phyloP scores from a whole-genome alignment of 2,329 filamentous ascomycete genomes.

The Aureobasidium namibiae region DNA sequence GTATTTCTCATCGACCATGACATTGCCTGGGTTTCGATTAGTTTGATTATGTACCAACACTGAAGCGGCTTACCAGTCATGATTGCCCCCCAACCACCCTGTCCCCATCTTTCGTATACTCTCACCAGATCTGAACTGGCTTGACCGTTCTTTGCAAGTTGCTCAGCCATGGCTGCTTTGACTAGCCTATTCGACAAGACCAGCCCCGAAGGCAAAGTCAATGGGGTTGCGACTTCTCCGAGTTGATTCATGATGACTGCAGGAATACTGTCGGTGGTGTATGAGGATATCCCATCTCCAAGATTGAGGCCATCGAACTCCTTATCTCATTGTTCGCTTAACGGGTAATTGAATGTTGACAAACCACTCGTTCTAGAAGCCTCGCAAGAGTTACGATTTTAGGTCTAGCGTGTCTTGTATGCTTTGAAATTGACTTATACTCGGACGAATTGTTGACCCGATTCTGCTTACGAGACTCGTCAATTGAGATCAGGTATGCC shows the following conservation, averaged over 20 bases:
- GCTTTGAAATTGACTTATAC: neutral
- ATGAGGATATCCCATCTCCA: neutral
- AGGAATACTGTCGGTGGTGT: neutral
- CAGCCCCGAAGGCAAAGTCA: constrained; percentile 21
- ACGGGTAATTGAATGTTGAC: neutral
- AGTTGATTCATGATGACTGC: neutral
- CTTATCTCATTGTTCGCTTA: neutral
- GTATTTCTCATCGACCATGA: constrained; percentile 20
- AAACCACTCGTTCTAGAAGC: neutral
- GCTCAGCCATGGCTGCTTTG: constrained; percentile 25
- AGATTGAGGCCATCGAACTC: no score
- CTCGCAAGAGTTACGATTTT: neutral
- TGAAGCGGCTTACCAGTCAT: constrained; percentile 32
- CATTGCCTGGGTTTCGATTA: constrained; percentile 31
- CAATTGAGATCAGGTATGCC: no score
- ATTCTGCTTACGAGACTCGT: neutral
- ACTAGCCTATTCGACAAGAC: constrained; percentile 25
- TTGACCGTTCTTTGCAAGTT: constrained; percentile 18
- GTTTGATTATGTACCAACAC: constrained; percentile 11
- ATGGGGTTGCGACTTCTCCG: neutral
- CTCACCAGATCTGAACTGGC: constrained; percentile 8
- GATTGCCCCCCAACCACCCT: constrained; percentile 46
- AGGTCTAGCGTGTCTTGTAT: neutral
- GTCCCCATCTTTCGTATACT: constrained; percentile 27
- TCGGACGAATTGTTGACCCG: neutral